A percentile compares a stretch with the other conserved stretches of the same genome.
Conservation (phyloP, 176 grass and related monocot genomes). For the Oryza australiensis region DNA sequence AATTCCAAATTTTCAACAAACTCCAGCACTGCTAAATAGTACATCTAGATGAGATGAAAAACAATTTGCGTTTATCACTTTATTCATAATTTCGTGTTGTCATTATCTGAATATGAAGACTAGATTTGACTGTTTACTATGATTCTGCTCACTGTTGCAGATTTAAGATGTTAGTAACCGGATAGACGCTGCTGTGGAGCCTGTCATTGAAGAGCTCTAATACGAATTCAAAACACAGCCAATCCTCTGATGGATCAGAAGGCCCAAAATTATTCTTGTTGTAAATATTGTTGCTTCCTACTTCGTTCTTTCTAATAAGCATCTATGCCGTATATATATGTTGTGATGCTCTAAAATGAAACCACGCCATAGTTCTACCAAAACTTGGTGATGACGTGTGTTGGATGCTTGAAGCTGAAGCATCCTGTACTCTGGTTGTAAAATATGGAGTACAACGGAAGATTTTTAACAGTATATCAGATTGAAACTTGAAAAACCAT, state of each 20-base stretch:
- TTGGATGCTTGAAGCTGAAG: constrained; percentile 9
- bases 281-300: constrained; percentile 34
- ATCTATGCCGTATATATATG: constrained; percentile 30
- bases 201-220: constrained; percentile 50
- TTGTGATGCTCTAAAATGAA: background rate
- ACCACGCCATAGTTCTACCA: background rate
- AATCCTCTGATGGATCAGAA: constrained; percentile 11
- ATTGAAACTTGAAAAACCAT: too few species aligned
- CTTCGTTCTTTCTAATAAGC: constrained; percentile 9
- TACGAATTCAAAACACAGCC: constrained; percentile 45
- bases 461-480: too few species aligned
- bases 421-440: background rate
- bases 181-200: constrained; percentile 43
- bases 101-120: background rate
- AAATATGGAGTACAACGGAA: too few species aligned
- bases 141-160: constrained; percentile 7
- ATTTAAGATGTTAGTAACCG: constrained; percentile 45
- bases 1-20: background rate
- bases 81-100: background rate
- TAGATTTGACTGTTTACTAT: background rate
- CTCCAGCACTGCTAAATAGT: background rate
- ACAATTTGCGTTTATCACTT: background rate
- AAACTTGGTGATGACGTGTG: constrained; percentile 14
- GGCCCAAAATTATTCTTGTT: constrained; percentile 28
- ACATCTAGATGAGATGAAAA: background rate